Evolutionary conservation across 106 monocot species (phyloP), one percentile per base, ranked within the genome.

Genomic region (Platanthera guangdongensis): DNA sequence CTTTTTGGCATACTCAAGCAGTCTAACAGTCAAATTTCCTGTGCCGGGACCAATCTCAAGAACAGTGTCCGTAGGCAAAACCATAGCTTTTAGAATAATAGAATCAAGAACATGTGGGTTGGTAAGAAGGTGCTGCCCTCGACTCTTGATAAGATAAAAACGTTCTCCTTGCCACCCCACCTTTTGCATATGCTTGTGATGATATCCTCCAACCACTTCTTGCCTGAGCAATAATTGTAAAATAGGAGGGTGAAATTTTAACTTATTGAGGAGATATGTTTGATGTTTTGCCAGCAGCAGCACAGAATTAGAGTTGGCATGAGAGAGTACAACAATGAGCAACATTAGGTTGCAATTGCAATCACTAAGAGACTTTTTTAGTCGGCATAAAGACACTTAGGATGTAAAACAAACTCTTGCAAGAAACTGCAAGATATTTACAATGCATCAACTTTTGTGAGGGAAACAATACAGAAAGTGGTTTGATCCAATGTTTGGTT

Each of bases 1-100:
- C 28, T 73, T 77, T 9, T 52, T 50, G 12, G 92, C 83, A 25
- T 76, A 46, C 46, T 80, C 65, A 70, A 95, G 88, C 52, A 95
- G 80, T 47, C 81, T 69, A 39, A 87, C 78, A 57, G 95, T 96
- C 80, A 92, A 87, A 78, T 90, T 96, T 16, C 90, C 90, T 63
- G 85, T 90, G 74, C 90, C 85, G 48, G 87, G 87, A n/a, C 90
- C 90, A 77, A 87, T 85, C 87, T 90, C 90, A 69, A 87, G 90
- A 53, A 87, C 87, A 72, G 82, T 82, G 76, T 90, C 87, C 48
- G 78, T 72, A 45, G 84, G 76, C 50, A 74, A 46, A 67, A 87
- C 39, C 7, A 63, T 63, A 46, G 89, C 83, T 19, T 22, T 55
- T 8, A 76, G 78, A 39, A 79, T 83, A 47, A 89, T 86, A 72